These are phyloP conservation scores for Mesembryanthemum crystallinum DNA, from an alignment of 148 eudicot genomes.

Conservation along the genomic window DNA sequence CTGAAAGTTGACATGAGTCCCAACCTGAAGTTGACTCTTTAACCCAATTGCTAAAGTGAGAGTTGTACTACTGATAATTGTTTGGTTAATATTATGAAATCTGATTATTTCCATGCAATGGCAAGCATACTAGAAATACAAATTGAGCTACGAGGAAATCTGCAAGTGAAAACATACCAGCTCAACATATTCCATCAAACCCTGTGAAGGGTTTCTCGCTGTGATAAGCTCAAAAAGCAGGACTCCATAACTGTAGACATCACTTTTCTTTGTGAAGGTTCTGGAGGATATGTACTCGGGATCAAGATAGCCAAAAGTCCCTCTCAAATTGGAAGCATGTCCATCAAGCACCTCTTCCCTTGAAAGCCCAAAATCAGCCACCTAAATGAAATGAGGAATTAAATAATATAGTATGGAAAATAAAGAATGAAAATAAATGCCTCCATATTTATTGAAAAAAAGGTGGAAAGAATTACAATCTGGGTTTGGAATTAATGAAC, in stretches of 20 bases:
- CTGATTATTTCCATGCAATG: background rate
- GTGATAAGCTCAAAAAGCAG: slow-evolving; percentile 90
- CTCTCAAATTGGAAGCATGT: slow-evolving; percentile 62
- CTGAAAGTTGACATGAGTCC: too few relatives aligned
- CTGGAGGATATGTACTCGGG: slow-evolving; percentile 91
- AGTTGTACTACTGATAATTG: too few relatives aligned
- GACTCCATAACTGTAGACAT: slow-evolving; percentile 92
- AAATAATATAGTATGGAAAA: background rate
- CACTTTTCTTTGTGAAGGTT: slow-evolving; percentile 89
- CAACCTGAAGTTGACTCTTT: too few relatives aligned
- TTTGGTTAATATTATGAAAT: too few relatives aligned
- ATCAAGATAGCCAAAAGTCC: slow-evolving; percentile 97
- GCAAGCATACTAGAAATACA: background rate
- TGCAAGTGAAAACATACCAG: slow-evolving; percentile 49
- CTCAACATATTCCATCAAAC: slow-evolving; percentile 86
- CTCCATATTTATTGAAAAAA: background rate
- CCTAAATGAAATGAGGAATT: slow-evolving; percentile 37
- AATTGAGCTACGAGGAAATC: background rate
- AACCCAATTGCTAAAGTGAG: too few relatives aligned
- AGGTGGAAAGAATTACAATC: background rate
- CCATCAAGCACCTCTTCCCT: slow-evolving; percentile 74
- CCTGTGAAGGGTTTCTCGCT: slow-evolving; percentile 87
- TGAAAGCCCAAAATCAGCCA: slow-evolving; percentile 96
- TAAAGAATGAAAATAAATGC: background rate
- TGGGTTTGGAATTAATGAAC: too few relatives aligned